Evolutionary conservation across 2,329 filamentous ascomycete genomes (phyloP).

Genomic region (Dactylella cylindrospora): DNA sequence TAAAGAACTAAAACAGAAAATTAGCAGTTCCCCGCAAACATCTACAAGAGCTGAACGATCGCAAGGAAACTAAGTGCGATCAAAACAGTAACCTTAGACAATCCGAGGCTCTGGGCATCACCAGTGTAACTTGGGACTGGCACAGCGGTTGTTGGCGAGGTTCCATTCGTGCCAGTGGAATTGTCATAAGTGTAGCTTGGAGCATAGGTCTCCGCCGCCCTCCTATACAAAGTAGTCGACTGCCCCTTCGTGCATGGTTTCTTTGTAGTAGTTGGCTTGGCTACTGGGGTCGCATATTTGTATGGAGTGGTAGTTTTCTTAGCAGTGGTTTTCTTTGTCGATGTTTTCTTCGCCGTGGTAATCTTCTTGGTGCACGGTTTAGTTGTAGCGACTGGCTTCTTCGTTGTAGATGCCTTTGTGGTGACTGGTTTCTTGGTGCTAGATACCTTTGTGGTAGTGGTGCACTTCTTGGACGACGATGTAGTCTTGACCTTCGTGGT

Average conservation of each 20-base stretch:
- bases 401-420: slow-evolving; percentile 11
- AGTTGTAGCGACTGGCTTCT: slow-evolving; percentile 8
- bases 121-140: slow-evolving; percentile 9
- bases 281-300: background rate
- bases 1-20: no score
- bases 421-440: background rate
- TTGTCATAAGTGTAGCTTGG: background rate
- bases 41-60: slow-evolving; percentile 5
- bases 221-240: background rate
- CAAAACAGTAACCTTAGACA: slow-evolving; percentile 2
- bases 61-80: background rate
- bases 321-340: background rate
- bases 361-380: slow-evolving; percentile 6
- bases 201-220: background rate
- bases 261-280: background rate
- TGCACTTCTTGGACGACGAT: slow-evolving; percentile 16
- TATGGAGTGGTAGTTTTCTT: no score
- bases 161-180: background rate
- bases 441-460: slow-evolving; percentile 21
- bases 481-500: slow-evolving; percentile 7
- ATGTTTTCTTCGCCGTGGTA: slow-evolving; percentile 14
- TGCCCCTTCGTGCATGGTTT: background rate
- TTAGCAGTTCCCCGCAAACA: no score
- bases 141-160: background rate
- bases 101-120: slow-evolving; percentile 1